phyloP scores from a whole-genome alignment of 495 filamentous ascomycete species.

The Podospora anserina region DNA sequence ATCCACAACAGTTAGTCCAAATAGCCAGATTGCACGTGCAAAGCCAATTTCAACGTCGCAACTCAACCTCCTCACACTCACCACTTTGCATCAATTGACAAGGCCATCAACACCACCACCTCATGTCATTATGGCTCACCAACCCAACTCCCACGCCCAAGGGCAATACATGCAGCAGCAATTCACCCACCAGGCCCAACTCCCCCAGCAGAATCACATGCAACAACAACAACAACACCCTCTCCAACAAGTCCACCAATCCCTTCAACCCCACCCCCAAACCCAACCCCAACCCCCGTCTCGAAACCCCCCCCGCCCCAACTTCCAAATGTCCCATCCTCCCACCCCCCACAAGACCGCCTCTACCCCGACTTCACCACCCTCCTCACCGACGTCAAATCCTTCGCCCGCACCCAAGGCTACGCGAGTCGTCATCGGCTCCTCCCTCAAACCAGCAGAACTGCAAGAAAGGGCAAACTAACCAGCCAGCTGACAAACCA shows the following conservation, averaged over 20 bases:
- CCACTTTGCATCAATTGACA: background rate
- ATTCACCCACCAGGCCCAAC: conserved; percentile 7
- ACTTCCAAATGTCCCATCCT: conserved; percentile 36
- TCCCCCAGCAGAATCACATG: conserved; percentile 4
- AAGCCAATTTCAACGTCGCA: background rate
- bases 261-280: conserved; percentile 5
- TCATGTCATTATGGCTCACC: background rate
- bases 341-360: conserved; percentile 35
- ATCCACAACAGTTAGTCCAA: background rate
- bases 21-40: background rate
- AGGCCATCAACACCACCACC: background rate
- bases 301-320: conserved; percentile 24
- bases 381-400: conserved; percentile 28
- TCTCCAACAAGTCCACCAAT: conserved; percentile 12
- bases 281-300: conserved; percentile 8
- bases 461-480: too few relatives aligned
- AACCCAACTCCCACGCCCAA: conserved; percentile 5
- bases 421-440: conserved; percentile 35
- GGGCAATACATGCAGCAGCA: conserved; percentile 12
- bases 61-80: background rate
- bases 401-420: conserved; percentile 34
- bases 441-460: too few relatives aligned
- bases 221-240: conserved; percentile 21
- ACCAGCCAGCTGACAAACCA: too few relatives aligned
- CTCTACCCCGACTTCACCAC: conserved; percentile 32